Evolutionary conservation across 2,329 filamentous ascomycete genomes (phyloP).

Genomic region (Plectosphaerella plurivora): DNA sequence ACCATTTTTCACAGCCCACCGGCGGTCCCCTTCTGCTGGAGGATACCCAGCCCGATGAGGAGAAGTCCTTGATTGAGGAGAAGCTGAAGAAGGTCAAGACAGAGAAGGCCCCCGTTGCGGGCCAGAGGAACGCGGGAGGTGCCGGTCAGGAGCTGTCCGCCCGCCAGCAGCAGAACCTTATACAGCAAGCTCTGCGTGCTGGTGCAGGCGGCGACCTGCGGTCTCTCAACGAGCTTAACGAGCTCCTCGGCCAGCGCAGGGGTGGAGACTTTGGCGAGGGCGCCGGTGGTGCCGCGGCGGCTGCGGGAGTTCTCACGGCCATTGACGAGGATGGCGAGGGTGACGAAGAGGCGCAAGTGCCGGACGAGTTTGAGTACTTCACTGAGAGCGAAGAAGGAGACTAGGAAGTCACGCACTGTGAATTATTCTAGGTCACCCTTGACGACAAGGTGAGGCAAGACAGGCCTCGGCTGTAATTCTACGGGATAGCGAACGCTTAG

Average conservation of each 20-base stretch:
- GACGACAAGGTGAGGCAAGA: not conserved
- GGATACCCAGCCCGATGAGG: slow-evolving; percentile 74
- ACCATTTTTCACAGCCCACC: slow-evolving; percentile 59
- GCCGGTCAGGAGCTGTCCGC: slow-evolving; percentile 24
- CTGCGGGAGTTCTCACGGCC: slow-evolving; percentile 76
- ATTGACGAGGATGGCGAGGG: slow-evolving; percentile 80
- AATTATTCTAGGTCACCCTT: too few species aligned
- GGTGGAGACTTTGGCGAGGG: slow-evolving; percentile 38
- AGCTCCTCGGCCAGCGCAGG: slow-evolving; percentile 29
- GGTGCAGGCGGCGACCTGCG: slow-evolving; percentile 22
- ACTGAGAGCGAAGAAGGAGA: slow-evolving; percentile 55
- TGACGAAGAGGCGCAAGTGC: slow-evolving; percentile 66
- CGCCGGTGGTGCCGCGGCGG: slow-evolving; percentile 59
- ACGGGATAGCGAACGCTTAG: not conserved
- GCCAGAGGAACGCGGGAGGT: slow-evolving; percentile 25
- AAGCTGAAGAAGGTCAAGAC: slow-evolving; percentile 79
- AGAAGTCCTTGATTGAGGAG: slow-evolving; percentile 80
- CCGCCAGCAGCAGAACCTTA: slow-evolving; percentile 20
- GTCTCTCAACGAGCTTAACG: slow-evolving; percentile 35
- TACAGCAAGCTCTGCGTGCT: slow-evolving; percentile 18
- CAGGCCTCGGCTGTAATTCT: not conserved
- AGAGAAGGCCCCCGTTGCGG: slow-evolving; percentile 55
- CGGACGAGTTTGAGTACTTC: slow-evolving; percentile 74
- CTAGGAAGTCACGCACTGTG: not conserved
- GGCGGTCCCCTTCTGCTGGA: slow-evolving; percentile 89